phyloP scores from a whole-genome alignment of 2,329 filamentous ascomycete species.

The Tricladium varicosporioides region DNA sequence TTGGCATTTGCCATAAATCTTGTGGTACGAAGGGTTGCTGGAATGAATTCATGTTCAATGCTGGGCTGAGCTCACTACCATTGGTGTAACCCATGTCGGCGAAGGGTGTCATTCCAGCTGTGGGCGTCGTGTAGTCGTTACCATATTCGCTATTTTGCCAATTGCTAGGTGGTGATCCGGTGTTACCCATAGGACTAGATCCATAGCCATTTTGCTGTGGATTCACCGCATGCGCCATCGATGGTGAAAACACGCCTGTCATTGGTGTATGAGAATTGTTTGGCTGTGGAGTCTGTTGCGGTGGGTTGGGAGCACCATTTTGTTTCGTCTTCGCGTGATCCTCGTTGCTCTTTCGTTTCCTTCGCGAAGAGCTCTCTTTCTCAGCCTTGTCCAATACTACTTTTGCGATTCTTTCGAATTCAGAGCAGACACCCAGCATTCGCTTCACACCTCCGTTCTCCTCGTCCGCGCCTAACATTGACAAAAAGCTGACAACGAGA shows the following conservation, averaged over 20 bases:
- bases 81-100: constrained; percentile 27
- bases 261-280: constrained; percentile 18
- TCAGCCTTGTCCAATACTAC: constrained; percentile 90
- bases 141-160: constrained; percentile 26
- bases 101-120: constrained; percentile 27
- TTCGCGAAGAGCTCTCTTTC: constrained; percentile 63
- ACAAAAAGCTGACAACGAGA: constrained; percentile 87
- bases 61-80: constrained; percentile 31
- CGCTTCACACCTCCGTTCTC: constrained; percentile 88
- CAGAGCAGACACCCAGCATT: constrained; percentile 91
- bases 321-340: constrained; percentile 25
- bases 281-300: constrained; percentile 28
- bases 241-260: constrained; percentile 29
- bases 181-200: constrained; percentile 20
- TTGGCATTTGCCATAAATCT: constrained; percentile 92
- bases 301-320: constrained; percentile 9
- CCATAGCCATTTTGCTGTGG: constrained; percentile 28
- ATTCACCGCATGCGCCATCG: constrained; percentile 26
- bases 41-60: constrained; percentile 47
- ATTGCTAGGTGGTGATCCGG: constrained; percentile 20
- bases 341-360: constrained; percentile 79
- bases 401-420: constrained; percentile 92
- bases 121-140: constrained; percentile 26
- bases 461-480: constrained; percentile 83
- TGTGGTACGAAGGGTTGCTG: constrained; percentile 88